Conservation (phyloP, 2,329 filamentous ascomycete species). For the Monosporascus sp. region DNA sequence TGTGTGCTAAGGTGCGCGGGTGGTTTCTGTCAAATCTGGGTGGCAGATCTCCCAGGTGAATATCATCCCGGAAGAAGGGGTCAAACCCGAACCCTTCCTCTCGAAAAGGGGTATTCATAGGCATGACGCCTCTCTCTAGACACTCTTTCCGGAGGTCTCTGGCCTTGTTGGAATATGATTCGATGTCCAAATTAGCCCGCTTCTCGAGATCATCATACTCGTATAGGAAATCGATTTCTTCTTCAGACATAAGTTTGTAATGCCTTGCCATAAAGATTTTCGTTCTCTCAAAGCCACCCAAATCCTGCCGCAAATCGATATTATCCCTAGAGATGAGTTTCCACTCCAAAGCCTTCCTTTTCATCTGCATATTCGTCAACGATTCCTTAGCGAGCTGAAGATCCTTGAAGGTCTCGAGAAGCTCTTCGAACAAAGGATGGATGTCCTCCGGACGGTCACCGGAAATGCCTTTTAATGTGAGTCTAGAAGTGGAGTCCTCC, state of each 20-base stretch:
- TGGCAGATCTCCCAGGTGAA: slow-evolving; percentile 31
- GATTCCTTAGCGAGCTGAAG: slow-evolving; percentile 43
- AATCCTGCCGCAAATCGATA: slow-evolving; percentile 15
- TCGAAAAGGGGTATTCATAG: slow-evolving; percentile 32
- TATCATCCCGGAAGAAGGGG: slow-evolving; percentile 33
- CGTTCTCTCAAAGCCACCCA: slow-evolving; percentile 28
- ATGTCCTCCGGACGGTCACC: slow-evolving; percentile 31
- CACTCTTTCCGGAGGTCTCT: slow-evolving; percentile 33
- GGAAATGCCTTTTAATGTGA: slow-evolving; percentile 21
- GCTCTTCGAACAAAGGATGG: slow-evolving; percentile 41
- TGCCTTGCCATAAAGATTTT: slow-evolving; percentile 28
- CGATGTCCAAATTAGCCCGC: slow-evolving; percentile 28
- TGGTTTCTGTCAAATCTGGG: slow-evolving; percentile 11
- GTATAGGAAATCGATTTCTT: slow-evolving; percentile 38
- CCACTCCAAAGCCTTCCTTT: slow-evolving; percentile 25
- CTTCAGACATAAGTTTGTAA: slow-evolving; percentile 25
- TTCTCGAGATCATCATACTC: slow-evolving; percentile 34
- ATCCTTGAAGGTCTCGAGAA: slow-evolving; percentile 39
- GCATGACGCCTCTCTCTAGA: slow-evolving; percentile 35
- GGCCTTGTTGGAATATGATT: slow-evolving; percentile 28
- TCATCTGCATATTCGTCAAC: slow-evolving; percentile 36
- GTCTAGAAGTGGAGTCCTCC: not conserved
- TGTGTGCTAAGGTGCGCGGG: slow-evolving; percentile 30
- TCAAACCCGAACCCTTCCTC: slow-evolving; percentile 38
- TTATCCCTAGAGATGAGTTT: slow-evolving; percentile 14